Conservation (phyloP, 768 basidiomycete species). For the Collybia sp. region DNA sequence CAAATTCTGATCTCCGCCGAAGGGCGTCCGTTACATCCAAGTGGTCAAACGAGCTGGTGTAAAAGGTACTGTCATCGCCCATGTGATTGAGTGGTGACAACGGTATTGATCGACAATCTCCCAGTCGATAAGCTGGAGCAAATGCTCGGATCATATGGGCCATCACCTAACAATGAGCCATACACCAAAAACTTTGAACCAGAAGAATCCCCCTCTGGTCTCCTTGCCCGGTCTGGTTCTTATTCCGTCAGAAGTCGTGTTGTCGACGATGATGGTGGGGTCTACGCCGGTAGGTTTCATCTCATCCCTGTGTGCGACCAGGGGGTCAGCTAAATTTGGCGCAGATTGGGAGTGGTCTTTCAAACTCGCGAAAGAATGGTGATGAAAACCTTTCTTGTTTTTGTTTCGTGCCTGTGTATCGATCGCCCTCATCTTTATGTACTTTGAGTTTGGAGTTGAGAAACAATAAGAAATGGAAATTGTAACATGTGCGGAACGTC, state of each 20-base stretch:
- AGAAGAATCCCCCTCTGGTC: constrained; percentile 70
- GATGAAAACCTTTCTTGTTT: constrained; percentile 9
- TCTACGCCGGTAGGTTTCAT: constrained; percentile 72
- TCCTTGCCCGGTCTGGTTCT: constrained; percentile 76
- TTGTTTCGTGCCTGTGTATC: background rate
- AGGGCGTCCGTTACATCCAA: constrained; percentile 87
- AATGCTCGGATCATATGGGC: constrained; percentile 94
- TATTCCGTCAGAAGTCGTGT: constrained; percentile 82
- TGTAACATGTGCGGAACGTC: too few relatives aligned
- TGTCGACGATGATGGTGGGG: constrained; percentile 78
- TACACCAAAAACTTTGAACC: constrained; percentile 76
- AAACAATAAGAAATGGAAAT: too few relatives aligned
- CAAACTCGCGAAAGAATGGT: constrained; percentile 94
- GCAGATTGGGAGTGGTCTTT: constrained; percentile 86
- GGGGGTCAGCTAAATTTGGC: constrained; percentile 1
- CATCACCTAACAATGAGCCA: constrained; percentile 54
- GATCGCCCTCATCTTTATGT: too few relatives aligned
- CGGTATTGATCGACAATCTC: background rate
- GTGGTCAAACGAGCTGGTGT: constrained; percentile 78
- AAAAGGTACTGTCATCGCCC: constrained; percentile 42
- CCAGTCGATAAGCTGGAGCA: constrained; percentile 88
- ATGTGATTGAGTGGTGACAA: background rate
- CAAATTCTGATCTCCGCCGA: constrained; percentile 9
- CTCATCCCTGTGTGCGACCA: background rate
- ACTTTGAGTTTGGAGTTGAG: too few relatives aligned